These are phyloP conservation scores for Neolentinus lepideus DNA, from an alignment of 1,284 basidiomycete species.

Conservation along the genomic window DNA sequence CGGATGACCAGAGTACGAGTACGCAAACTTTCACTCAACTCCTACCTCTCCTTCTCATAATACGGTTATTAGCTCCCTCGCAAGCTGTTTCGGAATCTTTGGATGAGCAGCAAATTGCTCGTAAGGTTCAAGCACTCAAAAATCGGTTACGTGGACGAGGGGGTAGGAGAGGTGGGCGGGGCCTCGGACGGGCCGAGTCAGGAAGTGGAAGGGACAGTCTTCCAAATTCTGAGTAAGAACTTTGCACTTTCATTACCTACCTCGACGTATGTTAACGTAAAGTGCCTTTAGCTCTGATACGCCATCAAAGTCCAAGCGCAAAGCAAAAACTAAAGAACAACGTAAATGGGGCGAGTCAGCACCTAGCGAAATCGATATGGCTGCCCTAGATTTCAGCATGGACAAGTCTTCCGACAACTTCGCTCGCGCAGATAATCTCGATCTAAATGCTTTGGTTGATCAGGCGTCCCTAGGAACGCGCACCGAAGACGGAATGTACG, in stretches of 20 bases:
- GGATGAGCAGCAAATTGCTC: slow-evolving; percentile 86
- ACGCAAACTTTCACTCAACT: slow-evolving; percentile 18
- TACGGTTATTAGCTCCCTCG: slow-evolving; percentile 42
- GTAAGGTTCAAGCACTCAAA: slow-evolving; percentile 89
- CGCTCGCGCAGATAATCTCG: slow-evolving; percentile 33
- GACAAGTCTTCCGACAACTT: slow-evolving; percentile 33
- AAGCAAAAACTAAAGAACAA: slow-evolving; percentile 67
- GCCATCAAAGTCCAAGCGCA: slow-evolving; percentile 40
- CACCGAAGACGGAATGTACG: slow-evolving; percentile 83
- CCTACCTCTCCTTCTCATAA: slow-evolving; percentile 2
- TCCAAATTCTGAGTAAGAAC: slow-evolving; percentile 56
- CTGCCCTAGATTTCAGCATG: slow-evolving; percentile 78
- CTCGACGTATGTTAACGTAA: not conserved
- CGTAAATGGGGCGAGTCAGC: slow-evolving; percentile 89
- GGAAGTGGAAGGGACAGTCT: slow-evolving; percentile 56
- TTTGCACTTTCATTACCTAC: slow-evolving; percentile 7
- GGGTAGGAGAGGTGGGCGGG: slow-evolving; percentile 47
- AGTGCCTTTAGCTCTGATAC: slow-evolving; percentile 48
- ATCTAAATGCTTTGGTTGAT: slow-evolving; percentile 66
- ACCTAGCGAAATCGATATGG: slow-evolving; percentile 81
- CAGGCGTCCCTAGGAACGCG: slow-evolving; percentile 74
- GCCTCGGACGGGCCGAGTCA: slow-evolving; percentile 39
- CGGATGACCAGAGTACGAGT: slow-evolving; percentile 53
- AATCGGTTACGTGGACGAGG: slow-evolving; percentile 69
- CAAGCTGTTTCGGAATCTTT: slow-evolving; percentile 47